phyloP scores from a whole-genome alignment of 805 yeast species.

The Kazachstania martiniae region DNA sequence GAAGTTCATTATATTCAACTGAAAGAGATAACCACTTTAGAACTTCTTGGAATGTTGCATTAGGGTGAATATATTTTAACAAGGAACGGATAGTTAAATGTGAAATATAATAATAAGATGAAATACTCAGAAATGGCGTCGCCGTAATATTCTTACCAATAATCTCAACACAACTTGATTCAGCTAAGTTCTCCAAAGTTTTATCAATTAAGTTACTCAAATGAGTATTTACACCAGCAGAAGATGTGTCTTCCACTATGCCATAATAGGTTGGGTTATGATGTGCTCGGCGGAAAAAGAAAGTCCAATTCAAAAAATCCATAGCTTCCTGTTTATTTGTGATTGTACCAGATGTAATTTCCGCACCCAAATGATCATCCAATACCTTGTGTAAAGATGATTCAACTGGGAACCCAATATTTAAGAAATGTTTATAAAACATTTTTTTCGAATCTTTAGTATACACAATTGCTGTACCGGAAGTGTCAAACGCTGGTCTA shows the following conservation, averaged over 20 bases:
- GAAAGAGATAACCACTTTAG: conserved; percentile 41
- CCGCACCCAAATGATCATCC: conserved; percentile 92
- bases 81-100: conserved; percentile 77
- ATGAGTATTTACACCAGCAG: conserved; percentile 46
- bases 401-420: conserved; percentile 95
- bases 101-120: conserved; percentile 87
- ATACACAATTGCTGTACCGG: conserved; percentile 86
- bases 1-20: conserved; percentile 75
- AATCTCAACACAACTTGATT: conserved; percentile 57
- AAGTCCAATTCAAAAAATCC: conserved; percentile 92
- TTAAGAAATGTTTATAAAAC: conserved; percentile 75
- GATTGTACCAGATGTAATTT: conserved; percentile 87
- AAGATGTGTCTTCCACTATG: conserved; percentile 52
- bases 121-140: conserved; percentile 73
- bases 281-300: conserved; percentile 84
- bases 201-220: conserved; percentile 56
- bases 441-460: conserved; percentile 74
- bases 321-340: conserved; percentile 87
- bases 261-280: conserved; percentile 91
- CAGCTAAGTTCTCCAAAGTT: conserved; percentile 54
- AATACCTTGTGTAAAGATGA: conserved; percentile 66
- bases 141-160: conserved; percentile 41
- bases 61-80: conserved; percentile 37
- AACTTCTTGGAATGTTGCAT: conserved; percentile 34
- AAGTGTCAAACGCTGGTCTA: conserved; percentile 89